Conservation (phyloP, 2,329 filamentous ascomycete genomes). For the Fusarium heterosporum region DNA sequence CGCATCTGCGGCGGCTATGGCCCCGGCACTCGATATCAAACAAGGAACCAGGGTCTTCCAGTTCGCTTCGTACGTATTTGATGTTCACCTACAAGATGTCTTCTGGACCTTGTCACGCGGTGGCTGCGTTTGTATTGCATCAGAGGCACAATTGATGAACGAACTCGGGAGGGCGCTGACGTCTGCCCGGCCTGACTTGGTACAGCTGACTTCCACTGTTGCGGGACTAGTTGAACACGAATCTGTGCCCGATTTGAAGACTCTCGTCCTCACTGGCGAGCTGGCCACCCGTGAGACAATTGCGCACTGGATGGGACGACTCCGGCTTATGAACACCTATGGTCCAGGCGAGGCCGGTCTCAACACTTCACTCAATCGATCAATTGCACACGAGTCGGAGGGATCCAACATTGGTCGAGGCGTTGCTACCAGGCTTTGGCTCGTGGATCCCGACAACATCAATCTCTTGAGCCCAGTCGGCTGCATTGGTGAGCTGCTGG, state of each 20-base stretch:
- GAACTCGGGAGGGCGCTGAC: constrained; percentile 49
- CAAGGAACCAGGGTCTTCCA: constrained; percentile 31
- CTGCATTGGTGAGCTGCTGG: constrained; percentile 10
- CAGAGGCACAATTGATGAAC: constrained; percentile 55
- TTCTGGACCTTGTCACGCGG: constrained; percentile 13
- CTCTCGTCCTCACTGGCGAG: constrained; percentile 7
- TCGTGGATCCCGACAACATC: constrained; percentile 4
- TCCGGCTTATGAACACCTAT: constrained; percentile 2
- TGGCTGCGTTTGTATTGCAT: constrained; percentile 6
- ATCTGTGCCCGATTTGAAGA: constrained; percentile 2
- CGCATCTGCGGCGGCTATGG: constrained; percentile 8
- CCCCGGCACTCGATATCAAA: constrained; percentile 21
- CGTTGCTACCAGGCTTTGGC: constrained; percentile 5
- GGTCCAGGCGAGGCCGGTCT: constrained; percentile 3
- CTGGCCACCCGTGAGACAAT: constrained; percentile 1
- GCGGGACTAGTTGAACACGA: constrained; percentile 3
- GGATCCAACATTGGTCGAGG: constrained; percentile 4
- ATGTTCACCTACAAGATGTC: constrained; percentile 23
- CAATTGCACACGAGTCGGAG: constrained; percentile 18
- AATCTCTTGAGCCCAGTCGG: constrained; percentile 2
- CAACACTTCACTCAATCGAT: constrained; percentile 8
- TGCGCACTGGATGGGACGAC: background rate
- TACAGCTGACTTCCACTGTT: constrained; percentile 5
- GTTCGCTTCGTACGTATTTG: constrained; percentile 14
- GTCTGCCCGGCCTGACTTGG: constrained; percentile 48